Conservation (phyloP, 192 early-diverging fungal genomes). For the Obelidium mucronatum region DNA sequence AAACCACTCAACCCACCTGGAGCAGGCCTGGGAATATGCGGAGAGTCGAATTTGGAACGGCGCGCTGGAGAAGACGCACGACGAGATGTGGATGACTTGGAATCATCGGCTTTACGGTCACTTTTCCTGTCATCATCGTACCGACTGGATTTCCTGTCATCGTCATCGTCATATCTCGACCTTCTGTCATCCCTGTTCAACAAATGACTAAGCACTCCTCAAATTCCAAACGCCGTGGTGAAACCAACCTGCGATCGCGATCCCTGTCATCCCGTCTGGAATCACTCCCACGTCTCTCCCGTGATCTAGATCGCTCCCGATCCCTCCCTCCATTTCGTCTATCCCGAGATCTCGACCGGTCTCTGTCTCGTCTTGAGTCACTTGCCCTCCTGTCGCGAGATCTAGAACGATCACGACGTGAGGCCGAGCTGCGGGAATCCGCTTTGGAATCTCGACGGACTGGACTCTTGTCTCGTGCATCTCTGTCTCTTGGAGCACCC, state of each 20-base stretch:
- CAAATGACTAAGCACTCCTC: not conserved
- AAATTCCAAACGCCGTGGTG: not conserved
- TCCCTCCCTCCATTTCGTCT: too few relatives aligned
- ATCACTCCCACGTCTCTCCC: slow-evolving; percentile 15
- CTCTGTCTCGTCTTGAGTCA: slow-evolving; percentile 9
- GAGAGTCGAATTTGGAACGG: too few relatives aligned
- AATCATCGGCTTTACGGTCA: not conserved
- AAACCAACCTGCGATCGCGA: not conserved
- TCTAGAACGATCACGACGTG: slow-evolving; percentile 33
- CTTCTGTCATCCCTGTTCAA: not conserved
- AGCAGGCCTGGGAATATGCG: too few relatives aligned
- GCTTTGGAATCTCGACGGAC: not conserved
- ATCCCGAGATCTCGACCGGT: not conserved
- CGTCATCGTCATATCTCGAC: not conserved
- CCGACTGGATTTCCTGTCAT: not conserved
- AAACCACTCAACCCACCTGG: slow-evolving; percentile 21
- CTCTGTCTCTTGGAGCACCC: not conserved
- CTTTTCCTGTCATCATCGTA: slow-evolving; percentile 17
- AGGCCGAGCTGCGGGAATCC: slow-evolving; percentile 14
- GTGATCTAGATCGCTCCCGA: slow-evolving; percentile 30
- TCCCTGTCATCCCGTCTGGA: slow-evolving; percentile 13
- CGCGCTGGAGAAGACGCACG: slow-evolving; percentile 21
- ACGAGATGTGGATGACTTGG: too few relatives aligned
- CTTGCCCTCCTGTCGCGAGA: slow-evolving; percentile 9
- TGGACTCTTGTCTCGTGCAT: slow-evolving; percentile 21